Conservation (phyloP, 495 filamentous ascomycete species). For the Hypoxylon rickii region DNA sequence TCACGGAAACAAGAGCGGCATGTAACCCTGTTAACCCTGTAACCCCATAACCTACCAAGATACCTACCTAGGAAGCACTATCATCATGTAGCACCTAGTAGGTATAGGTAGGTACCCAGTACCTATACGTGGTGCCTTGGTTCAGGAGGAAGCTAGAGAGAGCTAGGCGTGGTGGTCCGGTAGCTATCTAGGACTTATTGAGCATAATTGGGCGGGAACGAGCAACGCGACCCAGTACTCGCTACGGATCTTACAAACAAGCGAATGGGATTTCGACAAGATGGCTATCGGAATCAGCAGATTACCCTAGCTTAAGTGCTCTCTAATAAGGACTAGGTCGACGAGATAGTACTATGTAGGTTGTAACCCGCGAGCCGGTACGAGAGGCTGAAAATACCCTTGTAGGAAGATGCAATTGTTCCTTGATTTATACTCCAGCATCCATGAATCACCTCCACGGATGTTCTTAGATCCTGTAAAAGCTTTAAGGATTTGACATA, state of each 20-base stretch:
- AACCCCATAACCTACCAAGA: slow-evolving; percentile 21
- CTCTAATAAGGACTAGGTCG: slow-evolving; percentile 9
- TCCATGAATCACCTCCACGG: background rate
- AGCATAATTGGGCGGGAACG: too few relatives aligned
- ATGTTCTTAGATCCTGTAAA: slow-evolving; percentile 2
- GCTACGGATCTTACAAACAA: too few relatives aligned
- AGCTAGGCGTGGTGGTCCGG: too few relatives aligned
- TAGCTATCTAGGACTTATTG: too few relatives aligned
- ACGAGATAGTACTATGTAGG: too few relatives aligned
- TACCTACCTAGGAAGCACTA: slow-evolving; percentile 14
- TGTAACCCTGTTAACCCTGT: too few relatives aligned
- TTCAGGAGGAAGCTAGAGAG: too few relatives aligned
- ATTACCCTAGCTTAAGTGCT: slow-evolving; percentile 9
- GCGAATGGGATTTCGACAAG: background rate
- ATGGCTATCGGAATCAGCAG: slow-evolving; percentile 15
- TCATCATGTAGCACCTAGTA: too few relatives aligned
- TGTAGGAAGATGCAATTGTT: slow-evolving; percentile 6
- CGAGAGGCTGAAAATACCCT: slow-evolving; percentile 30
- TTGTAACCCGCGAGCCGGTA: background rate
- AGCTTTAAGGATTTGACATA: background rate
- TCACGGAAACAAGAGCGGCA: slow-evolving; percentile 10
- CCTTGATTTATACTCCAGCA: too few relatives aligned
- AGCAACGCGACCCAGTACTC: too few relatives aligned
- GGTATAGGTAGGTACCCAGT: too few relatives aligned
- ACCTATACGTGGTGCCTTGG: too few relatives aligned